These are phyloP conservation scores for Coemansia sp. DNA, from an alignment of 192 early-diverging fungal genomes.

Conservation along the genomic window DNA sequence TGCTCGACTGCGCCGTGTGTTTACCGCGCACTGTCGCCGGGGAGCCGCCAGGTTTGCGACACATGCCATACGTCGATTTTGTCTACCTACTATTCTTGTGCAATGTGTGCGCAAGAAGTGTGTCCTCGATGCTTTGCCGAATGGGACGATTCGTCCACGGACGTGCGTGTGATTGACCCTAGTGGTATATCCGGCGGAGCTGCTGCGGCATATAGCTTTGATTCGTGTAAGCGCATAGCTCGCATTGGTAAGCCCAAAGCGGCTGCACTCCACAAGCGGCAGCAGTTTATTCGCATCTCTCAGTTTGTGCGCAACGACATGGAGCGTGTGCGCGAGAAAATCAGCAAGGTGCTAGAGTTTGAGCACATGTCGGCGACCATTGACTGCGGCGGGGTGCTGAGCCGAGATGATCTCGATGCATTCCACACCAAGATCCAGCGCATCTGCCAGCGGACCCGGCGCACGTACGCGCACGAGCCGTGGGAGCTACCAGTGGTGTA, in stretches of 20 bases:
- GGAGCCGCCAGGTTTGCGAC: slow-evolving; percentile 54
- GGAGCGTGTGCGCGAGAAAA: background rate
- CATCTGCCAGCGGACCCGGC: slow-evolving; percentile 29
- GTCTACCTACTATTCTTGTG: slow-evolving; percentile 45
- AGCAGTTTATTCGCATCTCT: slow-evolving; percentile 30
- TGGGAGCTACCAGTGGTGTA: slow-evolving; percentile 37
- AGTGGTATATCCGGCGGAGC: too few relatives aligned
- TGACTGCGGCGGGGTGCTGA: slow-evolving; percentile 15
- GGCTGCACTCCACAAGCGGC: background rate
- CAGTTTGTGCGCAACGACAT: slow-evolving; percentile 8
- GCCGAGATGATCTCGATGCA: background rate
- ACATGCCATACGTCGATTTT: slow-evolving; percentile 51
- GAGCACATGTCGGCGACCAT: background rate
- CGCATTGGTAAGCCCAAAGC: background rate
- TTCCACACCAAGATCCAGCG: slow-evolving; percentile 5
- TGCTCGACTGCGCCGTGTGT: slow-evolving; percentile 32
- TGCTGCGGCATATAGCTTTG: background rate
- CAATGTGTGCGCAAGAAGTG: slow-evolving; percentile 38
- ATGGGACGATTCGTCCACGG: slow-evolving; percentile 8
- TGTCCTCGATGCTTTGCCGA: slow-evolving; percentile 48
- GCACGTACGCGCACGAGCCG: slow-evolving; percentile 18
- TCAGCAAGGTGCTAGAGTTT: background rate
- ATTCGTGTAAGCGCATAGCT: background rate
- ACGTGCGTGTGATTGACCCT: background rate
- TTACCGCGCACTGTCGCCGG: background rate